Evolutionary conservation across 2,329 filamentous ascomycete genomes (phyloP).

Genomic region (Myotisia sp.): DNA sequence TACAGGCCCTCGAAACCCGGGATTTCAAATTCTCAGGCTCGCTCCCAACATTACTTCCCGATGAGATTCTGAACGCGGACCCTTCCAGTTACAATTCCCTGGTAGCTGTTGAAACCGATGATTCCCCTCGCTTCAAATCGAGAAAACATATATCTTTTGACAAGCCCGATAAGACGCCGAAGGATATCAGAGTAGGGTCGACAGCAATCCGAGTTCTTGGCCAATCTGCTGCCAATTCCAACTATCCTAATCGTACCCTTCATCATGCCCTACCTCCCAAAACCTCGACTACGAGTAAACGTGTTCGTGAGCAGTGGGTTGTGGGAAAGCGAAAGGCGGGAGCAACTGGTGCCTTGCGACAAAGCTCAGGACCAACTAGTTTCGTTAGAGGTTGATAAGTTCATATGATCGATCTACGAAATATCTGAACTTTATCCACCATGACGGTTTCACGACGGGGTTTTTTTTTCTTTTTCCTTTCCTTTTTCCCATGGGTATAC

Average conservation of each 20-base stretch:
- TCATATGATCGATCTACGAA: neutral
- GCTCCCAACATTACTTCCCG: slow-evolving; percentile 39
- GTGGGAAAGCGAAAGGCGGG: slow-evolving; percentile 20
- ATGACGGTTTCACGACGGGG: no score
- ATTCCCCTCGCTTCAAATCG: slow-evolving; percentile 18
- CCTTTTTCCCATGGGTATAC: no score
- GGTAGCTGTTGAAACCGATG: slow-evolving; percentile 25
- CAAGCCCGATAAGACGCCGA: slow-evolving; percentile 33
- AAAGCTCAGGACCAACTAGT: slow-evolving; percentile 22
- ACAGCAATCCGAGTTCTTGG: slow-evolving; percentile 37
- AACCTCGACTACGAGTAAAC: slow-evolving; percentile 26
- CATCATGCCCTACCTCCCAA: slow-evolving; percentile 33
- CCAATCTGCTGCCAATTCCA: slow-evolving; percentile 11
- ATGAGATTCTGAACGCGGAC: slow-evolving; percentile 36
- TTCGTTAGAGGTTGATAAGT: slow-evolving; percentile 18
- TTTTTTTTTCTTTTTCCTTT: no score
- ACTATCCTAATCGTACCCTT: slow-evolving; percentile 21
- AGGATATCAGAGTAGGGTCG: slow-evolving; percentile 37
- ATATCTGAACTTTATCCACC: no score
- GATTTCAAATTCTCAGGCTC: slow-evolving; percentile 17
- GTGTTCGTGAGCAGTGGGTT: slow-evolving; percentile 28
- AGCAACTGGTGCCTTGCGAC: slow-evolving; percentile 22
- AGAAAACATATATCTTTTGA: slow-evolving; percentile 29
- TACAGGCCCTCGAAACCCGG: slow-evolving; percentile 26
- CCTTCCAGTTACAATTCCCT: slow-evolving; percentile 32